Percentiles rank a stretch among this genome's conserved stretches.
Conservation (phyloP, 441 rosid species). For the Manihot esculenta region DNA sequence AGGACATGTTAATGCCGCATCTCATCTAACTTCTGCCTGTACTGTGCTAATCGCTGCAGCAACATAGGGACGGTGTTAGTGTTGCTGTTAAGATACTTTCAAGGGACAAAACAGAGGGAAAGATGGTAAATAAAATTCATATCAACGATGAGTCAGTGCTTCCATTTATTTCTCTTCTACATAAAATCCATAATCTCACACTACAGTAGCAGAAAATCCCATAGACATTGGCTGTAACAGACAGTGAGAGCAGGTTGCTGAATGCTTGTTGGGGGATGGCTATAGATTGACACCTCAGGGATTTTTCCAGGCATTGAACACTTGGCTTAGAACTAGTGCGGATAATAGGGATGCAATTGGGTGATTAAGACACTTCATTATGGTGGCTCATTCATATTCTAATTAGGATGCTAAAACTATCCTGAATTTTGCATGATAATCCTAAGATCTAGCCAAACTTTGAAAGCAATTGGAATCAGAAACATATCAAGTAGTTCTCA, state of each 20-base stretch:
- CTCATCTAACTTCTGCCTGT: constrained; percentile 89
- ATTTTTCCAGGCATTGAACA: background rate
- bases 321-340: background rate
- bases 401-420: background rate
- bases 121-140: background rate
- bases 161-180: background rate
- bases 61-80: constrained; percentile 5
- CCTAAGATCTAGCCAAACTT: background rate
- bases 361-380: background rate
- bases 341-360: background rate
- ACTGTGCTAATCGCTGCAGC: constrained; percentile 73
- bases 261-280: background rate
- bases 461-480: background rate
- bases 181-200: background rate
- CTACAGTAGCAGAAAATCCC: background rate
- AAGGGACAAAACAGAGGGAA: background rate
- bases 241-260: background rate
- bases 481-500: background rate
- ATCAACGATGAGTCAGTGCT: background rate
- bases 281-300: background rate
- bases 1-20: constrained; percentile 37
- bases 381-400: background rate
- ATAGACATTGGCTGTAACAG: background rate
- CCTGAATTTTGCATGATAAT: background rate
- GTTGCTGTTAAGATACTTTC: background rate